phyloP scores from a whole-genome alignment of 2,329 filamentous ascomycete species.

The Dactylellina sp. region DNA sequence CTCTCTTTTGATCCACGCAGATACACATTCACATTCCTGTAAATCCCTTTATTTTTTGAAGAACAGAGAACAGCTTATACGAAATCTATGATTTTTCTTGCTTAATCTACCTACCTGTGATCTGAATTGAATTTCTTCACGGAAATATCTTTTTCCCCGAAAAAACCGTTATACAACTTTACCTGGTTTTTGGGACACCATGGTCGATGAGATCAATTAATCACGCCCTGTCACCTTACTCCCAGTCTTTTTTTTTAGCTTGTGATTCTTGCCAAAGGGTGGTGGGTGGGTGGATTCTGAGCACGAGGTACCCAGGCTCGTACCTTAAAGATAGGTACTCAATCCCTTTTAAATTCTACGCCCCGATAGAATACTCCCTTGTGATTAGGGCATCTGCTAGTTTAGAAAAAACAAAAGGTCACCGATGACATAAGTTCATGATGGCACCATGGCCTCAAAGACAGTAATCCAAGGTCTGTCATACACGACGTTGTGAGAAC shows the following conservation, averaged over 20 bases:
- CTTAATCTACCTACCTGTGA: neutral
- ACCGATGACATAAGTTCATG: conserved; percentile 34
- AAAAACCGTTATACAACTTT: conserved; percentile 3
- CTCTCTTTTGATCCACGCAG: conserved; percentile 11
- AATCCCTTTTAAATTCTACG: neutral
- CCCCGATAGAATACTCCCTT: conserved; percentile 15
- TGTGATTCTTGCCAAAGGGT: conserved; percentile 45
- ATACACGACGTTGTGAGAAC: neutral
- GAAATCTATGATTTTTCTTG: neutral
- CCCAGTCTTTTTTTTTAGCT: conserved; percentile 27
- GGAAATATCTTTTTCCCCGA: conserved; percentile 49
- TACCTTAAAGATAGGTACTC: conserved; percentile 4
- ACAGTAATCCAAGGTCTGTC: too few species aligned
- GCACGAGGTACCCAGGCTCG: conserved; percentile 19
- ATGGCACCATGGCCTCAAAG: conserved; percentile 6
- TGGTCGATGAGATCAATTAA: neutral
- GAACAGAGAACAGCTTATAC: neutral
- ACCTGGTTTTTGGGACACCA: conserved; percentile 37
- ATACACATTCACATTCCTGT: conserved; percentile 6
- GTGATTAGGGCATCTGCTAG: conserved; percentile 45
- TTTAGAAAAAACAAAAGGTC: conserved; percentile 6
- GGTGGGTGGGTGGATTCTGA: conserved; percentile 15
- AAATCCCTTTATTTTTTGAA: neutral
- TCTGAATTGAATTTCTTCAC: conserved; percentile 18
- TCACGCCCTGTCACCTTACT: neutral